These are phyloP conservation scores for Candida buenavistaensis DNA, from an alignment of 1,139 yeast species.

Conservation along the genomic window DNA sequence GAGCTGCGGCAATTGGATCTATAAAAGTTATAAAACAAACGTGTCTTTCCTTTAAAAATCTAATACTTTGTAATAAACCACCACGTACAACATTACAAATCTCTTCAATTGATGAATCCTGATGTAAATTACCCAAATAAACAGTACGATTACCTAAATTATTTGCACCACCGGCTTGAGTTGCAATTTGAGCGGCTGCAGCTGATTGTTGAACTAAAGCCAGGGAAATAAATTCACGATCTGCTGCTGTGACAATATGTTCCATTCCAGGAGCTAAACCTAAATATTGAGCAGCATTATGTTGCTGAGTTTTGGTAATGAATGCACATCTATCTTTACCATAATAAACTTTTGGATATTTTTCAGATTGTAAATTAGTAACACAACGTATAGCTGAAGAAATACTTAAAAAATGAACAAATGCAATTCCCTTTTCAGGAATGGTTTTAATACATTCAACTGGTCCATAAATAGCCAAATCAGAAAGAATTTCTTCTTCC, in stretches of 20 bases:
- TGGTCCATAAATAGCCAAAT: conserved; percentile 51
- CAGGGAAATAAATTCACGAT: conserved; percentile 60
- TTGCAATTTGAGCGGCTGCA: conserved; percentile 73
- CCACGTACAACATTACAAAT: conserved; percentile 94
- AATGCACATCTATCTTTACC: conserved; percentile 69
- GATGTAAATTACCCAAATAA: conserved; percentile 83
- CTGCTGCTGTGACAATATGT: conserved; percentile 78
- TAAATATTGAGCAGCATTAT: conserved; percentile 92
- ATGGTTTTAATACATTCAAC: conserved; percentile 59
- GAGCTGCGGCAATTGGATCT: conserved; percentile 91
- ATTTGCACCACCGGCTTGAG: conserved; percentile 73
- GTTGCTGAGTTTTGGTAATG: conserved; percentile 93
- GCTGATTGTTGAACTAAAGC: conserved; percentile 68
- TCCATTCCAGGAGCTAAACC: conserved; percentile 92
- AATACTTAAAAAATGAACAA: conserved; percentile 59
- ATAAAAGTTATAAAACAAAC: conserved; percentile 92
- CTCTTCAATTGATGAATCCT: conserved; percentile 84
- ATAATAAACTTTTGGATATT: conserved; percentile 57
- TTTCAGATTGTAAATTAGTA: conserved; percentile 50
- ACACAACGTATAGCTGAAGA: conserved; percentile 61
- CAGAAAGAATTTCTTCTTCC: conserved; percentile 52
- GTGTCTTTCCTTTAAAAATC: conserved; percentile 75
- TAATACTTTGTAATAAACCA: conserved; percentile 75
- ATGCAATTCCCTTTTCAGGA: conserved; percentile 61
- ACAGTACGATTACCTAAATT: conserved; percentile 91